phyloP scores from a whole-genome alignment of 768 basidiomycete species.

The Boletus eberwhitei region DNA sequence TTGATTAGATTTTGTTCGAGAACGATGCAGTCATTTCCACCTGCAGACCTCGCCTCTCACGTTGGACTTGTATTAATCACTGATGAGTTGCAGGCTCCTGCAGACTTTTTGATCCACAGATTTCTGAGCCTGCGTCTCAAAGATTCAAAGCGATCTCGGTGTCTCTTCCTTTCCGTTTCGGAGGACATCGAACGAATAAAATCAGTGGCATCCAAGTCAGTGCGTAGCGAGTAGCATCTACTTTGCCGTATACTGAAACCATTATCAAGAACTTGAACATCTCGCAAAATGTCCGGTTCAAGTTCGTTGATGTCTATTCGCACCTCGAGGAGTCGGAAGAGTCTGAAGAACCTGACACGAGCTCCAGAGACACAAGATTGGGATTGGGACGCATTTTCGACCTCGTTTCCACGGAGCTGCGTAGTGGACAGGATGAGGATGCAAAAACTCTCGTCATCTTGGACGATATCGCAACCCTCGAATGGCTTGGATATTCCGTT shows the following conservation, averaged over 20 bases:
- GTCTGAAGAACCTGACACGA: constrained; percentile 8
- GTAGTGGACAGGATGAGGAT: constrained; percentile 1
- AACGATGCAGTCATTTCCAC: constrained; percentile 46
- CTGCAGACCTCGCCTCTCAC: constrained; percentile 48
- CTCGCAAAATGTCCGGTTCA: constrained; percentile 38
- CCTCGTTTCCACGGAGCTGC: constrained; percentile 30
- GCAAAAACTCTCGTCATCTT: constrained; percentile 50
- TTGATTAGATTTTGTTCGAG: constrained; percentile 5
- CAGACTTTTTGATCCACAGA: constrained; percentile 68
- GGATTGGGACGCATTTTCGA: constrained; percentile 37
- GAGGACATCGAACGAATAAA: constrained; percentile 60
- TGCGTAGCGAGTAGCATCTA: constrained; percentile 34
- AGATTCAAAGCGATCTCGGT: constrained; percentile 30
- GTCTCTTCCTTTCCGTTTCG: constrained; percentile 56
- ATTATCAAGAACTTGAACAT: constrained; percentile 34
- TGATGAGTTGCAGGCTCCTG: constrained; percentile 67
- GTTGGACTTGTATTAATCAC: constrained; percentile 59
- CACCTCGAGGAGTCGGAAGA: constrained; percentile 27
- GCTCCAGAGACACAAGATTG: neutral
- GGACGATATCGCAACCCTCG: constrained; percentile 66
- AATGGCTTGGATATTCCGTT: constrained; percentile 64
- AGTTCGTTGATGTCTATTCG: constrained; percentile 53
- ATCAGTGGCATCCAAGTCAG: constrained; percentile 59
- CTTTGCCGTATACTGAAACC: constrained; percentile 4
- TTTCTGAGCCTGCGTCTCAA: constrained; percentile 53